These are phyloP conservation scores for Fraxinus americana DNA, from an alignment of 257 asterid genomes.

Conservation along the genomic window DNA sequence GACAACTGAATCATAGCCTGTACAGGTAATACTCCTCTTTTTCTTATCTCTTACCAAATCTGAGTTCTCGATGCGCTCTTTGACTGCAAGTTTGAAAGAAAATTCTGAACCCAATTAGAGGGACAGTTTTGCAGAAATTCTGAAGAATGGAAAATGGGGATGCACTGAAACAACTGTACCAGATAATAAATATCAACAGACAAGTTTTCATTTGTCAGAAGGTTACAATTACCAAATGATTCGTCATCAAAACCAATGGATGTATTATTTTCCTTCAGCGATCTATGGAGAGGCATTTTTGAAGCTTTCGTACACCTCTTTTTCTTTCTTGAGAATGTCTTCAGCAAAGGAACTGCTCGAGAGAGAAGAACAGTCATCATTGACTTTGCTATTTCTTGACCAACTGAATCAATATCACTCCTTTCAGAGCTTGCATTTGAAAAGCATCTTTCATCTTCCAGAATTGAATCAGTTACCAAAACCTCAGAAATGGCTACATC, in stretches of 20 bases:
- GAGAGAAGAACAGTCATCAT: constrained; percentile 86
- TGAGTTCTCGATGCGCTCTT: constrained; percentile 36
- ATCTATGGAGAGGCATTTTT: constrained; percentile 21
- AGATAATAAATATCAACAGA: constrained; percentile 12
- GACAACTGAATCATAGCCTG: constrained; percentile 34
- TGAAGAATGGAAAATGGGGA: constrained; percentile 8
- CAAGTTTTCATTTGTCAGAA: constrained; percentile 22
- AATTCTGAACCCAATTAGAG: constrained; percentile 20
- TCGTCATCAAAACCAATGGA: constrained; percentile 25
- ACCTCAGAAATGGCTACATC: constrained; percentile 39
- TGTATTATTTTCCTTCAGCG: constrained; percentile 40
- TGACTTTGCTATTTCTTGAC: constrained; percentile 61
- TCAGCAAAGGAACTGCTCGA: constrained; percentile 76
- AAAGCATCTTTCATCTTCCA: constrained; percentile 49
- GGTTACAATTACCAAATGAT: constrained; percentile 51
- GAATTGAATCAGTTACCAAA: constrained; percentile 55
- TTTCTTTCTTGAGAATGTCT: constrained; percentile 73
- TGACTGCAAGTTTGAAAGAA: constrained; percentile 38
- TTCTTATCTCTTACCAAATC: constrained; percentile 33
- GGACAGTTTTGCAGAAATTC: constrained; percentile 12
- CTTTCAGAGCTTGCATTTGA: constrained; percentile 45
- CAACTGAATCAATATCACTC: constrained; percentile 56
- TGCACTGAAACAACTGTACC: constrained; percentile 22
- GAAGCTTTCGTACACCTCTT: constrained; percentile 45
- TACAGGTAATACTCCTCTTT: constrained; percentile 23